Evolutionary conservation across 306 rosid genomes (phyloP).

Genomic region (Lithocarpus polystachyus): DNA sequence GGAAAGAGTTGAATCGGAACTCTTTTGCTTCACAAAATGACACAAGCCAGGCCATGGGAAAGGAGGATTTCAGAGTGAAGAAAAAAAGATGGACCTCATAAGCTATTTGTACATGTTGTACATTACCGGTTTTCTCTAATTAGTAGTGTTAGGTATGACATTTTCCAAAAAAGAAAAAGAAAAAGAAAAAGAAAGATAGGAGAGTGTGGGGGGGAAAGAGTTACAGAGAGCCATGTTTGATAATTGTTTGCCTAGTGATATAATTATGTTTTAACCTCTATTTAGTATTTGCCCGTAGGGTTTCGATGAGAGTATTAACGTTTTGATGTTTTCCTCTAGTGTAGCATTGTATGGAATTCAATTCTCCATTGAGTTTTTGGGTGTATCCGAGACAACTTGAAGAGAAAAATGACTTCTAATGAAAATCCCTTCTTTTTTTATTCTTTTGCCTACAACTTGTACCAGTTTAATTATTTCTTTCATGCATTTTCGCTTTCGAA

Average conservation of each 20-base stretch:
- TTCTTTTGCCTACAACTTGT: conserved; percentile 20
- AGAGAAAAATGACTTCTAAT: not conserved
- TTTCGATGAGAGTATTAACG: conserved; percentile 17
- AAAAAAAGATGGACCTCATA: conserved; percentile 30
- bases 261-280: conserved; percentile 24
- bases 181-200: not conserved
- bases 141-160: conserved; percentile 39
- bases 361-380: not conserved
- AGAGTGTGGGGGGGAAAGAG: not conserved
- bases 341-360: conserved; percentile 4
- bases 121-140: conserved; percentile 38
- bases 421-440: not conserved
- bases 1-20: conserved; percentile 8
- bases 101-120: conserved; percentile 41
- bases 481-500: conserved; percentile 65
- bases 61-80: conserved; percentile 30
- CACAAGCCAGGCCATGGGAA: conserved; percentile 14
- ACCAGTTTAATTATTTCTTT: conserved; percentile 25
- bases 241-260: conserved; percentile 20
- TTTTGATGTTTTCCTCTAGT: conserved; percentile 9
- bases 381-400: conserved; percentile 1
- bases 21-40: conserved; percentile 29
- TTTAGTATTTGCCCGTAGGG: not conserved
- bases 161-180: conserved; percentile 16
- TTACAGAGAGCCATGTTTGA: conserved; percentile 5